Conservation (phyloP, 2,329 filamentous ascomycete genomes). For the Apiospora kogelbergensis region DNA sequence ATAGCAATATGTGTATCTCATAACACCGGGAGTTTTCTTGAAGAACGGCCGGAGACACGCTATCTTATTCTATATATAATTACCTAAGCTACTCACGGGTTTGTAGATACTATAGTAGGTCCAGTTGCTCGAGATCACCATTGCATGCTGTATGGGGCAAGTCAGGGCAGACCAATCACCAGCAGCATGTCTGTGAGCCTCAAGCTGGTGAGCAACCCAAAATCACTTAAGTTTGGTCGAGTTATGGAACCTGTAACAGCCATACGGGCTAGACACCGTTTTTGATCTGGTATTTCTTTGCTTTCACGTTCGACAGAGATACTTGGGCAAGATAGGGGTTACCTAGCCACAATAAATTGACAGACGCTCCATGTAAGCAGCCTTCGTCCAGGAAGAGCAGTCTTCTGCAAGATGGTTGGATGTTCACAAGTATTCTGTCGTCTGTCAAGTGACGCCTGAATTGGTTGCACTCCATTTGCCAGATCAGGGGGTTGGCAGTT, state of each 20-base stretch:
- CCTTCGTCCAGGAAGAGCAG: neutral
- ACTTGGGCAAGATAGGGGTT: neutral
- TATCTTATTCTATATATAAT: no score
- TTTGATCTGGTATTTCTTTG: neutral
- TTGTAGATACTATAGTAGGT: no score
- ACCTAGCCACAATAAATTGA: no score
- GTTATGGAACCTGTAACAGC: neutral
- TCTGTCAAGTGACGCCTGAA: neutral
- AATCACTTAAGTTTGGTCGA: neutral
- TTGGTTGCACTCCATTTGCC: neutral
- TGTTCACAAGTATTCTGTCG: neutral
- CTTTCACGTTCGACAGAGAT: neutral
- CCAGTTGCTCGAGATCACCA: neutral
- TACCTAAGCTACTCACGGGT: no score
- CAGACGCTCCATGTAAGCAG: neutral
- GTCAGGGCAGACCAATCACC: neutral
- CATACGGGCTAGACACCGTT: neutral
- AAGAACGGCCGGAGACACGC: neutral
- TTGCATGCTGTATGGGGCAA: neutral
- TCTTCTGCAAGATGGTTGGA: no score
- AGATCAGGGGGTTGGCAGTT: neutral
- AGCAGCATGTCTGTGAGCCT: neutral
- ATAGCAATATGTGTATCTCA: neutral
- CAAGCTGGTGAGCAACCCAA: neutral
- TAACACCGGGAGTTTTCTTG: neutral